Conservation (phyloP, 129 eudicot genomes). For the Pseudognaphalium luteoalbum region DNA sequence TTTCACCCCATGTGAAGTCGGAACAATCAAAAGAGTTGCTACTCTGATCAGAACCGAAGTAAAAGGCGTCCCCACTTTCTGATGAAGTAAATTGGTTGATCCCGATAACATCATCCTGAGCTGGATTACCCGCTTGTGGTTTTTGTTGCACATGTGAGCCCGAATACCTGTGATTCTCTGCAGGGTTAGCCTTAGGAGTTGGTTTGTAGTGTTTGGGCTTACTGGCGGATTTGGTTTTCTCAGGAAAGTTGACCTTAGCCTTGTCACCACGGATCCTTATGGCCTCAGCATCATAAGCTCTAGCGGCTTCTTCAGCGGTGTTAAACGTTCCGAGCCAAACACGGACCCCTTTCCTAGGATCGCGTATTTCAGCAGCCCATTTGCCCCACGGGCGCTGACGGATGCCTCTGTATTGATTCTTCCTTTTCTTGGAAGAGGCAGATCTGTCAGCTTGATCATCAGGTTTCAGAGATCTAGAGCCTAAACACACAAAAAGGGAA, state of each 20-base stretch:
- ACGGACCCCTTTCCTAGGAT: conserved; percentile 88
- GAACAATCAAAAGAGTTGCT: conserved; percentile 80
- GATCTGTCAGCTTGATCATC: conserved; percentile 48
- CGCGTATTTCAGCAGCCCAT: conserved; percentile 99
- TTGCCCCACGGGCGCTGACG: conserved; percentile 98
- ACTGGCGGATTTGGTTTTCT: conserved; percentile 35
- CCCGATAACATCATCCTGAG: not conserved
- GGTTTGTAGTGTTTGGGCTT: conserved; percentile 40
- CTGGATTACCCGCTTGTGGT: conserved; percentile 32
- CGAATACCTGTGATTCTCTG: conserved; percentile 23
- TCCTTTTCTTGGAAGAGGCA: conserved; percentile 75
- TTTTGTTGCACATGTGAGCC: conserved; percentile 50
- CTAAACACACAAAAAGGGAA: conserved; percentile 16
- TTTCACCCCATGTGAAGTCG: conserved; percentile 74
- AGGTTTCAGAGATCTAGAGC: conserved; percentile 43
- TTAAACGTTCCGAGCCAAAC: conserved; percentile 97
- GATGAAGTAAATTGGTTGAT: conserved; percentile 25
- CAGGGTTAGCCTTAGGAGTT: conserved; percentile 34
- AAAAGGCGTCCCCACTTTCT: conserved; percentile 34
- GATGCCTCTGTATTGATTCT: conserved; percentile 84
- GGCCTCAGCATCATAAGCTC: conserved; percentile 95
- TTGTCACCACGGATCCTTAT: conserved; percentile 84
- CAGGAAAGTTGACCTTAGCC: conserved; percentile 91
- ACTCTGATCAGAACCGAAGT: conserved; percentile 67
- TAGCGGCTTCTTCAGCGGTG: conserved; percentile 97